Evolutionary conservation across 345 rosid genomes (phyloP).

Genomic region (Lumnitzera littorea): DNA sequence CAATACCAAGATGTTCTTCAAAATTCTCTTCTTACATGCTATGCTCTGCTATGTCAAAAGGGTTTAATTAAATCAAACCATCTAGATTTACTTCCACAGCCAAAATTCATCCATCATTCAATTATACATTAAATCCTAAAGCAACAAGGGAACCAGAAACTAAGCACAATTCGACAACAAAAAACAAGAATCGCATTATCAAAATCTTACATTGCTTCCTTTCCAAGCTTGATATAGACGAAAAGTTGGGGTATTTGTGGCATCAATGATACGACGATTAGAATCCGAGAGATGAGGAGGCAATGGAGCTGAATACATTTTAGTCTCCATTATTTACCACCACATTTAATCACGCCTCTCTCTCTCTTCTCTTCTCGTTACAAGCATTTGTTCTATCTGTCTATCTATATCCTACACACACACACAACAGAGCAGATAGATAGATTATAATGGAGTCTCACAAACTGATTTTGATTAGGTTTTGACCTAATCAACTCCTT

Average conservation of each 20-base stretch:
- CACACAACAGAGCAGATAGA: too few relatives aligned
- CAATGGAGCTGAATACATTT: slow-evolving; percentile 18
- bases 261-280: slow-evolving; percentile 25
- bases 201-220: slow-evolving; percentile 48
- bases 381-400: too few relatives aligned
- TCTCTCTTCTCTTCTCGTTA: not conserved
- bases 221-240: slow-evolving; percentile 62
- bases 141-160: not conserved
- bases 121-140: not conserved
- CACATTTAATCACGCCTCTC: slow-evolving; percentile 4
- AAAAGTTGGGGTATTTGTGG: slow-evolving; percentile 12
- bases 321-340: slow-evolving; percentile 6
- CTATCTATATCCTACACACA: too few relatives aligned
- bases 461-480: too few relatives aligned
- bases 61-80: not conserved
- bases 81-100: not conserved
- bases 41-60: not conserved
- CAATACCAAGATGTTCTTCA: too few relatives aligned
- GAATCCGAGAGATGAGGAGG: slow-evolving; percentile 36
- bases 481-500: too few relatives aligned
- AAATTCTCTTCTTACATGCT: too few relatives aligned
- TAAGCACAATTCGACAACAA: not conserved
- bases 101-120: not conserved
- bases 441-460: too few relatives aligned
- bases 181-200: not conserved